Conservation (phyloP, 1,284 basidiomycete species). For the Ganoderma leucocontextum region DNA sequence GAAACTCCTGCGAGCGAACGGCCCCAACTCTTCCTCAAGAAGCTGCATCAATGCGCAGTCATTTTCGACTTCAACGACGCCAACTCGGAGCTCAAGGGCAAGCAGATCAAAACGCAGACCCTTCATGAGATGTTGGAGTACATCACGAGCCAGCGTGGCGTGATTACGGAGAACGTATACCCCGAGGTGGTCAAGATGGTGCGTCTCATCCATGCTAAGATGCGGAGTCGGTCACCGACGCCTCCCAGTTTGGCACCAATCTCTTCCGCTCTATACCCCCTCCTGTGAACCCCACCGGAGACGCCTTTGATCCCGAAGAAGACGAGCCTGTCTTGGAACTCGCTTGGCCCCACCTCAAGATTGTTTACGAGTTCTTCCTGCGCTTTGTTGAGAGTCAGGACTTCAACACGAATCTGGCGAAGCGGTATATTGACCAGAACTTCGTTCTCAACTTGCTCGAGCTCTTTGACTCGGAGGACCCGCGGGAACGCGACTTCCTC, state of each 20-base stretch:
- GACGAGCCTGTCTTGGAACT: constrained; percentile 99
- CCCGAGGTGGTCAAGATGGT: constrained; percentile 99
- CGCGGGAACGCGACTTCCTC: constrained; percentile 97
- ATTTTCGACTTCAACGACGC: constrained; percentile 99
- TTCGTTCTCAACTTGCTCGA: constrained; percentile 98
- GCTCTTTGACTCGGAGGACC: constrained; percentile 99
- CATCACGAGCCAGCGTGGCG: constrained; percentile 95
- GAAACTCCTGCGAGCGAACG: constrained; percentile 93
- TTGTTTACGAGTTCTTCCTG: constrained; percentile 99
- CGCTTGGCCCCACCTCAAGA: constrained; percentile 99
- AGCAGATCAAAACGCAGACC: constrained; percentile 98
- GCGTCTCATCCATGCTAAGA: constrained; percentile 40
- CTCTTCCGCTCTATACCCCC: constrained; percentile 99
- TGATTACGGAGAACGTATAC: constrained; percentile 98
- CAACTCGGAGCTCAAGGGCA: constrained; percentile 93
- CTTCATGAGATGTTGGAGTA: constrained; percentile 99
- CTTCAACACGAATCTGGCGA: constrained; percentile 98
- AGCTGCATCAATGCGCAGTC: constrained; percentile 95
- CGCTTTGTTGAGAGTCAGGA: constrained; percentile 98
- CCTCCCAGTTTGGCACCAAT: constrained; percentile 88
- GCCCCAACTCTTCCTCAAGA: constrained; percentile 92
- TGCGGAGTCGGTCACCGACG: constrained; percentile 16
- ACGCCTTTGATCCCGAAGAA: constrained; percentile 99
- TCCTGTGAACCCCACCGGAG: constrained; percentile 96
- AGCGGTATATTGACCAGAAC: constrained; percentile 96